Evolutionary conservation across 2,329 filamentous ascomycete species (phyloP).

Genomic region (Pestalotiopsis sp.): DNA sequence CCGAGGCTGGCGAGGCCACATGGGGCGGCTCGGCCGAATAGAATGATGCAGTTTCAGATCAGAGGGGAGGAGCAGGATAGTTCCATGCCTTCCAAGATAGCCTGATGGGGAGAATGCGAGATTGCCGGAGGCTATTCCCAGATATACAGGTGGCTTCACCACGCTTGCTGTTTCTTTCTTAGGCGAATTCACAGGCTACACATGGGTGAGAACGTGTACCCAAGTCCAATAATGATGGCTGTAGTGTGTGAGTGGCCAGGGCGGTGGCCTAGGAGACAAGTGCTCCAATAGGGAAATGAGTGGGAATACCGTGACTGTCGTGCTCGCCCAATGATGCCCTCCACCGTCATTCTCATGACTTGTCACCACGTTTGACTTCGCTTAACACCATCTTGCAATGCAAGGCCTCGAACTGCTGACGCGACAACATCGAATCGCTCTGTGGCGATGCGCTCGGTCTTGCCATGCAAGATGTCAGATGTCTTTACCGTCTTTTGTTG

Average conservation of each 20-base stretch:
- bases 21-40: neutral
- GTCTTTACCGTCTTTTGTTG: neutral
- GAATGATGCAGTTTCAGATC: neutral
- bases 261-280: neutral
- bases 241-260: neutral
- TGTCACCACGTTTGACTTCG: neutral
- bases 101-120: neutral
- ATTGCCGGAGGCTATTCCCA: neutral
- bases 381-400: conserved; percentile 4
- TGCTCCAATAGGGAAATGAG: neutral
- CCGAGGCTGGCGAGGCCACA: neutral
- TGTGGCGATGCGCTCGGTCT: neutral
- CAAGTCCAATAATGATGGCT: neutral
- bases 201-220: neutral
- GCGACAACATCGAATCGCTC: neutral
- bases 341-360: neutral
- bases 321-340: neutral
- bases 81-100: neutral
- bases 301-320: neutral
- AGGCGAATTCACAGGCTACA: neutral
- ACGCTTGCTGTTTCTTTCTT: neutral
- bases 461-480: conserved; percentile 5
- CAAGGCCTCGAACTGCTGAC: neutral
- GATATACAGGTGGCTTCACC: neutral
- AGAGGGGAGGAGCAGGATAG: neutral